Base-by-base conservation (phyloP, 2,329 filamentous ascomycete species). In the Ophiostoma populinum region DNA sequence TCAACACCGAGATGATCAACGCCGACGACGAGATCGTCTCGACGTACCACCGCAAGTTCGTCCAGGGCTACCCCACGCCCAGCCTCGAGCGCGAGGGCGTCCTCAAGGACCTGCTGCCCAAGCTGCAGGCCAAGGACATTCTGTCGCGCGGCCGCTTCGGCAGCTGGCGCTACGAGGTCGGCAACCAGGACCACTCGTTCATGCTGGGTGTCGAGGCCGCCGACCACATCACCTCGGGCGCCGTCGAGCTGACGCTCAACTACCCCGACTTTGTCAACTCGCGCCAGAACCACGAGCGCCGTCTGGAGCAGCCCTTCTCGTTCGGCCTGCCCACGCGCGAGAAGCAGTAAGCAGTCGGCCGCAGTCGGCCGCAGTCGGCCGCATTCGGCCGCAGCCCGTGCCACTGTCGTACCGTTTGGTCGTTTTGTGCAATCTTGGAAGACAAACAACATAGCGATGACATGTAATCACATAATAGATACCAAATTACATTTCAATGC, bases 1-100 rank as follows among this genome's bases (percentile, higher is more conserved):
- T 98, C 67, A 95, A 94, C 72, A 98, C 90, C 13, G 80, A 92
- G 46, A 92, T 98, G 83, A 76, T 98, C 60, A 74, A 77, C 59
- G 66, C 87, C 36, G 67, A 70, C 36, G 90, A 95, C 51, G 87
- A 94, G 65, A 92, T 98, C 45, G 85, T 98, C 50, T 93, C 85
- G 34, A 94, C 86, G 46, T 98, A 98, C 67, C 83, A 94, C 71
- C 83, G 90, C 60, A 75, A 80, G 58, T 98, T 98, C 59, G 81
- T 94, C 57, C 90, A 95, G 66, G 90, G 90, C 47, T 98, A 98
- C 67, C 90, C 90, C 42, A 98, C 90, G 12, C 90, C 90, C 19
- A 72, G 79, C 22, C 74, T 98, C 26, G 90, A 95, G 72, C 81
- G 90, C 59, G 90, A 98, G 59, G 86, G 82, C 46, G 85, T 90